Evolutionary conservation across 2,329 filamentous ascomycete genomes (phyloP), one percentile per base, ranked within the genome.

Genomic region (Pseudogymnoascus sp.): DNA sequence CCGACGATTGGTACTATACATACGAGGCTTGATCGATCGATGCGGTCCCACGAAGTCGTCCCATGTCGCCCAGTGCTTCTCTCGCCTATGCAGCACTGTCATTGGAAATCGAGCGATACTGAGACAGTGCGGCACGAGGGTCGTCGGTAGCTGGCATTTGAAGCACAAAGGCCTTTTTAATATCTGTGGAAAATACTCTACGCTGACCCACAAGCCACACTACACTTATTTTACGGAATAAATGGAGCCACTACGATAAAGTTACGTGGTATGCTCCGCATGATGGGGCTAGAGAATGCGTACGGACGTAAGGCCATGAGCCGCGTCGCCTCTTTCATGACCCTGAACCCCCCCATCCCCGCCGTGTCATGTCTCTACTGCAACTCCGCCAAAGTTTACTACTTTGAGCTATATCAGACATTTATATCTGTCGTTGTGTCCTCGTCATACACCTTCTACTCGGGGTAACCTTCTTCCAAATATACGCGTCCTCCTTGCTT

Each of bases 341-440:
- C 31, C 31, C 3, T 33, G 31, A 33, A 11, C 31, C 9, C 31
- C 31, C 28, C 9, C 4, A 52, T 52, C 23, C 12, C 23, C 25
- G 12, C 2, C 9, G 31, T 25, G 18, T 45, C 41, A 25, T 23
- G 41, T 25, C 41, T 25, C 21, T 23, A n/a, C 18, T 18, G 45
- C 45, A 69, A 65, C 55, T 69, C n/a, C 61, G 68, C 72, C 6
- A 62, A 68, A 1, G 31, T 67, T 2, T 55, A 63, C 8, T 21
- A 31, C 25, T 71, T 62, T 64, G 64, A 14, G 11, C n/a, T 66
- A 5, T 67, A 66, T 18, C 65, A 70, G 33, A 66, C 14, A n/a
- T 67, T 63, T 33, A 69, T 61, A 71, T 70, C 61, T 70, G 70
- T 61, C 64, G 63, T 8, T 69, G 67, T 58, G 69, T 72, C 59